Base-by-base conservation (phyloP, 257 asterid species). In the Ilex aquifolium region DNA sequence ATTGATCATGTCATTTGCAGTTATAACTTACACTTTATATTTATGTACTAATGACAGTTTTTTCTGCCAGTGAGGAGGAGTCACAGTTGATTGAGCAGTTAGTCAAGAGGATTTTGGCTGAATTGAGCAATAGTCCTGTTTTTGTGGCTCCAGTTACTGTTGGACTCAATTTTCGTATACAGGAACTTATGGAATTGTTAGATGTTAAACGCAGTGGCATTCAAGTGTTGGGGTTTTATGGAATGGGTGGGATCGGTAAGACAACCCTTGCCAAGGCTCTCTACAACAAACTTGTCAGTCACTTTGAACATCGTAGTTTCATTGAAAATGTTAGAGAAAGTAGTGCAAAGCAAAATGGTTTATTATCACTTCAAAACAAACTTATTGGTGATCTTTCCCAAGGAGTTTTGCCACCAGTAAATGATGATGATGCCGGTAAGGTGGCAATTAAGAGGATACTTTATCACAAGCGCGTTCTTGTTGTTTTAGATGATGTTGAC, bases 171-270 rank as follows among this genome's bases (percentile, higher is more conserved):
- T 57, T 57, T 56, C 77, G 72, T 29, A 16, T 71, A 8, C 48
- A 60, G 31, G 49, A 60, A 36, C 31, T 76, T 51, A 53, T 44
- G 60, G 62, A 15, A 46, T 52, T 55, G 57, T 39, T 76, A 32
- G 57, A 76, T 21, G 50, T 61, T 15, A 71, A 54, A n/a, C 58
- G 4, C 56, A 63, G 55, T 64, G 71, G 57, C 11, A 66, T 66
- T 27, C 59, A 4, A 42, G 59, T 67, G 12, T 4, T 76, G 36
- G 77, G 62, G 15, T n/a, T 75, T 8, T 52, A 61, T 7, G 81
- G 81, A n/a, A 67, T 66, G 57, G 74, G 81, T 31, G 81, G 81
- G 59, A 66, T 76, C 40, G 81, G 80, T 27, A 75, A 75, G 76
- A 75, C 76, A 7, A 75, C 80, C 13, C 66, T 70, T 48, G 59